Base-by-base conservation (phyloP, 2,329 filamentous ascomycete genomes). In the Alternaria viburni region DNA sequence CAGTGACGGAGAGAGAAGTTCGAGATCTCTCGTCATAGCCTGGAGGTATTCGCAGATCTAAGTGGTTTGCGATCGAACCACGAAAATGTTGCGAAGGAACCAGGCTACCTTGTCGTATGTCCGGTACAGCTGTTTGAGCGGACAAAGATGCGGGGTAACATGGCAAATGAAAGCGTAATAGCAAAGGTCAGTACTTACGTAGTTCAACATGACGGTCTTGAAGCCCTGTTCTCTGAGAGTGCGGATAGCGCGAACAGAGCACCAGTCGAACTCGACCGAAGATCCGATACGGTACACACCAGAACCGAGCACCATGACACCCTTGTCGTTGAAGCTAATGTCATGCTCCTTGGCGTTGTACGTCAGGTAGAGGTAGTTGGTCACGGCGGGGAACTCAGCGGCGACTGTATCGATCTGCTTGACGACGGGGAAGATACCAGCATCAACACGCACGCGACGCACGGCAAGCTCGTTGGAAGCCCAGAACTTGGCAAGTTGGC, bases 321-420 rank as follows among this genome's bases (percentile, higher is more conserved):
- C 96, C 66, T 95, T 89, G 77, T 99, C 96, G 10, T 93, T 86
- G 75, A 98, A 98, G 13, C 79, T 78, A 59, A 98, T 85, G 74
- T 99, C 96, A 70, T 92, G 90, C 80, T 95, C 91, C 0, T 89
- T 90, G 13, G 92, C 95, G 76, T 97, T 97, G 85, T 98, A 98
- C 0, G 96, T 98, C 65, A 97, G 85, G 81, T 98, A 98, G 11
- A 98, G 87, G 78, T 99, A 99, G 82, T 99, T 98, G 19, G 96
- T 98, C 70, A 88, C 91, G 6, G 93, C 92, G 7, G 95, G 95
- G 84, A 97, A 98, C 81, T 99, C 96, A 15, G 94, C 96, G 54
- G 96, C 96, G 51, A 99, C 96, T 0, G 96, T 99, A 83, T 99
- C 96, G 63, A 99, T 98, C 83, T 98, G 95, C 87, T 98, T 98